A percentile compares a stretch with the other conserved stretches of the same genome.
Conservation (phyloP, 192 early-diverging fungal genomes). For the Umbelopsis sp. region DNA sequence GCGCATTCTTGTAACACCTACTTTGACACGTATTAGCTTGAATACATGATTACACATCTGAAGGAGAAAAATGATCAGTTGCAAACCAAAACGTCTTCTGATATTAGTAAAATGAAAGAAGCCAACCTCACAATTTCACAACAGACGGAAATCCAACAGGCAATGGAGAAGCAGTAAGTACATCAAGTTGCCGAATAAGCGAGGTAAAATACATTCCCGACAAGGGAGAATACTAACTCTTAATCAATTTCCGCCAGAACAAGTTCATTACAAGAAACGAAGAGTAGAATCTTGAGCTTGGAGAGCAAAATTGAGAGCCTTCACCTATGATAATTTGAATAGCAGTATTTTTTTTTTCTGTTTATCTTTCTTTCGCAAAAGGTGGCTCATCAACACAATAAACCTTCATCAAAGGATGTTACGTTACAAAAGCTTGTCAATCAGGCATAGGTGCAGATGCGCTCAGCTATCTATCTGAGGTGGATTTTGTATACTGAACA, state of each 20-base stretch:
- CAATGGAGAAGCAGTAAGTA: constrained; percentile 25
- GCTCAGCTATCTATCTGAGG: too few species aligned
- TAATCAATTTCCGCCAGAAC: background rate
- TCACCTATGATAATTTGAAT: background rate
- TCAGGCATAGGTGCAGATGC: too few species aligned
- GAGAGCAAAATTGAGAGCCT: background rate
- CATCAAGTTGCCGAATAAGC: too few species aligned
- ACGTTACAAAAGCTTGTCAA: too few species aligned
- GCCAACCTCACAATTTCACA: constrained; percentile 11
- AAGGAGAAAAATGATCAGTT: background rate
- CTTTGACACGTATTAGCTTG: background rate
- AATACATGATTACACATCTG: constrained; percentile 9
- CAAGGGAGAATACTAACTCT: background rate
- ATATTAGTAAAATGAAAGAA: background rate
- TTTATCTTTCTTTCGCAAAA: too few species aligned
- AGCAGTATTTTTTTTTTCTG: too few species aligned
- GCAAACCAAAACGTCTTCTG: background rate
- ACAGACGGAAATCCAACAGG: constrained; percentile 7
- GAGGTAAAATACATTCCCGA: too few species aligned
- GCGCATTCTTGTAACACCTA: background rate
- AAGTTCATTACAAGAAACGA: background rate
- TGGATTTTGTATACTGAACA: too few species aligned
- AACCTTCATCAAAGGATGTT: too few species aligned
- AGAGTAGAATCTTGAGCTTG: background rate
- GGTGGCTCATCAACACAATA: background rate